Evolutionary conservation across 148 eudicot species (phyloP).

Genomic region (Bassia scoparia): DNA sequence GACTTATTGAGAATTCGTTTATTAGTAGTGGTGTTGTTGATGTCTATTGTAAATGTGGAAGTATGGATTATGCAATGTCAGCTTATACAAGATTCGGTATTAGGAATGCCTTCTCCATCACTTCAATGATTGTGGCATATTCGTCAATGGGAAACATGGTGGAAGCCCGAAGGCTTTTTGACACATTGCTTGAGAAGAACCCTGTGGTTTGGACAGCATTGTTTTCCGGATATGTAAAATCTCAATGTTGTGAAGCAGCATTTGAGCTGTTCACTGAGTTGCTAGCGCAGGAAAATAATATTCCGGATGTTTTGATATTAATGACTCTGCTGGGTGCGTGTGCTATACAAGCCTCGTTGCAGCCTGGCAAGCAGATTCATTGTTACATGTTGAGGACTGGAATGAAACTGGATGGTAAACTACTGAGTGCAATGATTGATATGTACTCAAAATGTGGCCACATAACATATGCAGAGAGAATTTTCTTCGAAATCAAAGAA

Average conservation of each 20-base stretch:
- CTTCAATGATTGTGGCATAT: conserved; percentile 80
- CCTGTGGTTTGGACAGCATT: conserved; percentile 68
- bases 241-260: conserved; percentile 51
- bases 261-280: conserved; percentile 57
- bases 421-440: conserved; percentile 58
- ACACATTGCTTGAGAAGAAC: conserved; percentile 54
- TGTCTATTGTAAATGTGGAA: conserved; percentile 71
- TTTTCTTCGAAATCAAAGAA: conserved; percentile 31
- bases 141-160: conserved; percentile 60
- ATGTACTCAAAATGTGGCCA: conserved; percentile 91
- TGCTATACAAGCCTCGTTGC: conserved; percentile 53
- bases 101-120: conserved; percentile 50
- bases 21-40: conserved; percentile 72
- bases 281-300: conserved; percentile 27
- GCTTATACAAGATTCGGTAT: conserved; percentile 35
- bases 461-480: conserved; percentile 48
- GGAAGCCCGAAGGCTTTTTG: conserved; percentile 68
- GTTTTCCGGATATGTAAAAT: conserved; percentile 71
- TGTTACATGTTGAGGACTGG: conserved; percentile 48
- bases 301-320: conserved; percentile 48
- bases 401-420: conserved; percentile 44
- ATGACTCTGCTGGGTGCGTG: conserved; percentile 61
- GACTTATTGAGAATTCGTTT: conserved; percentile 47
- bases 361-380: conserved; percentile 76
- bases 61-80: conserved; percentile 59